Percentiles rank a stretch among this genome's conserved stretches.
Conservation (phyloP, 805 yeast species). For the Danielia reshetovae region DNA sequence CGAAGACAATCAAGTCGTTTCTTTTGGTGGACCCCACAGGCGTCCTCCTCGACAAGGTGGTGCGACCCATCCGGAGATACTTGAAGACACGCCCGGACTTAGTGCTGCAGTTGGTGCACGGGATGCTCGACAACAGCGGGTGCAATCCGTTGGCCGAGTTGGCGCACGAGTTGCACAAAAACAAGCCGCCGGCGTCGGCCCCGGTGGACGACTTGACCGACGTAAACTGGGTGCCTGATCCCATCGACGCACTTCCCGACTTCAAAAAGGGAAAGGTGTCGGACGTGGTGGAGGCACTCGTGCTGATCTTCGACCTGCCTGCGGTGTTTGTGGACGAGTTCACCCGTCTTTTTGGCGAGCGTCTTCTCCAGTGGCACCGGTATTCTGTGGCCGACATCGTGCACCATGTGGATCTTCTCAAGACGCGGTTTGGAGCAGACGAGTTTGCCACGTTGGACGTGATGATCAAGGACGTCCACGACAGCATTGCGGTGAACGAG, state of each 20-base stretch:
- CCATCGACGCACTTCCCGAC: conserved; percentile 86
- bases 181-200: conserved; percentile 3
- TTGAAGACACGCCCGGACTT: conserved; percentile 73
- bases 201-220: conserved; percentile 41
- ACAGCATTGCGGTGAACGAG: conserved; percentile 47
- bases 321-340: conserved; percentile 65
- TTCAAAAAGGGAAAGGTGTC: conserved; percentile 57
- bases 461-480: conserved; percentile 71
- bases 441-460: conserved; percentile 72
- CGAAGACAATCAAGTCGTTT: conserved; percentile 68
- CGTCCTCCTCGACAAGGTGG: conserved; percentile 71
- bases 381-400: conserved; percentile 39
- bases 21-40: conserved; percentile 82
- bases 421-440: conserved; percentile 59
- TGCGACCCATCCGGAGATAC: conserved; percentile 70
- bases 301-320: conserved; percentile 69
- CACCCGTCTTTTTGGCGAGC: conserved; percentile 53
- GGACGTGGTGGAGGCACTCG: conserved; percentile 67
- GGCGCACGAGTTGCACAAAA: conserved; percentile 46
- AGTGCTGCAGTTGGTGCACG: conserved; percentile 63
- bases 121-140: conserved; percentile 49
- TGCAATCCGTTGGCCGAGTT: conserved; percentile 48
- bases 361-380: conserved; percentile 43
- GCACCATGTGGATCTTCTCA: conserved; percentile 49
- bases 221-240: conserved; percentile 77